A percentile compares a stretch with the other conserved stretches of the same genome.
phyloP scores from a whole-genome alignment of 2,329 filamentous ascomycete species.

The Lachnellula occidentalis region DNA sequence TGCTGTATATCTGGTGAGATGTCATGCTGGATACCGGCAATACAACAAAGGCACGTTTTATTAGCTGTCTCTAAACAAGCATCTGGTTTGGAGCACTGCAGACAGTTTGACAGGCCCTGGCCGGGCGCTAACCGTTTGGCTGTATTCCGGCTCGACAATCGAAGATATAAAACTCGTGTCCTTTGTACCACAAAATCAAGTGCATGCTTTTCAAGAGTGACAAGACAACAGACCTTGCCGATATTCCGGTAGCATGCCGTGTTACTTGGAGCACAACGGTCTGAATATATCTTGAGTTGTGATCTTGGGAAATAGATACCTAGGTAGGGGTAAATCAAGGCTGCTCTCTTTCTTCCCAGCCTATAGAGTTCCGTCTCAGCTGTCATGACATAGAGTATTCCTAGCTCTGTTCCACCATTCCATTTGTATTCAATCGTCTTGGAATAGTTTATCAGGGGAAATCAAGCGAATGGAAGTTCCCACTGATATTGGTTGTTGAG shows the following conservation, averaged over 20 bases:
- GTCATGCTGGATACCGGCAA: not conserved
- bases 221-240: not conserved
- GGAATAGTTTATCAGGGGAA: too few relatives aligned
- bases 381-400: too few relatives aligned
- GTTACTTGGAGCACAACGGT: not conserved
- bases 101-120: too few relatives aligned
- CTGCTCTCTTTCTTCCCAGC: too few relatives aligned
- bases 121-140: too few relatives aligned
- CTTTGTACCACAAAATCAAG: conserved; percentile 11
- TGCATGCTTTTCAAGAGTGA: not conserved
- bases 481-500: too few relatives aligned
- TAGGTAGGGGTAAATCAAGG: not conserved
- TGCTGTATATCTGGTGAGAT: not conserved
- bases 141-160: not conserved
- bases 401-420: too few relatives aligned
- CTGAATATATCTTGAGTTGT: not conserved
- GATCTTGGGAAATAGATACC: not conserved
- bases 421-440: too few relatives aligned
- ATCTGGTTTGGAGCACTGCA: not conserved
- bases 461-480: too few relatives aligned
- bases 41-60: not conserved
- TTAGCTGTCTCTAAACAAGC: not conserved
- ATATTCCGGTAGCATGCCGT: not conserved
- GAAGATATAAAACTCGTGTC: not conserved
- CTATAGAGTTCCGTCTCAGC: too few relatives aligned